phyloP scores from a whole-genome alignment of 495 filamentous ascomycete genomes.

The Lepidopterella palustris region DNA sequence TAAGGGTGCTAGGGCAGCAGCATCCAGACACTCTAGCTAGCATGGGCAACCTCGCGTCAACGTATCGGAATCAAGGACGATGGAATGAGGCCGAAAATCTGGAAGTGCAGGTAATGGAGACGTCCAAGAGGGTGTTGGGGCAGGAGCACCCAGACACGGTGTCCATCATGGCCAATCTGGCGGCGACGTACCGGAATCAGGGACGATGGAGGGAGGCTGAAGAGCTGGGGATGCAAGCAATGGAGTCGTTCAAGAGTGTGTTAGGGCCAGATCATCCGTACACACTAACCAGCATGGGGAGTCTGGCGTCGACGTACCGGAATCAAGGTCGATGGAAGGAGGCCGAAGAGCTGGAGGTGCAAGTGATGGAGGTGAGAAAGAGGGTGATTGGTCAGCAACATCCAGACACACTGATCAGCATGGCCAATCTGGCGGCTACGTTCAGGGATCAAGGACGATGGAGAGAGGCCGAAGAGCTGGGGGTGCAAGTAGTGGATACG shows the following conservation, averaged over 20 bases:
- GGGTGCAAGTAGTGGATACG: not conserved
- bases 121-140: not conserved
- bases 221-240: not conserved
- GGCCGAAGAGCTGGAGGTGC: not conserved
- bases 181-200: not conserved
- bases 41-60: not conserved
- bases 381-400: slow-evolving; percentile 14
- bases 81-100: slow-evolving; percentile 6
- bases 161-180: not conserved
- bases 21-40: slow-evolving; percentile 10
- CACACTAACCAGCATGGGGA: not conserved
- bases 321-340: not conserved
- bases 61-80: not conserved
- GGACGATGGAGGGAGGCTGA: slow-evolving; percentile 6
- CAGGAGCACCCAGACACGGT: slow-evolving; percentile 1
- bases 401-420: slow-evolving; percentile 5
- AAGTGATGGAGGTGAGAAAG: not conserved
- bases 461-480: not conserved
- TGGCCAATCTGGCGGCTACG: not conserved
- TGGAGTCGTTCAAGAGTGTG: not conserved
- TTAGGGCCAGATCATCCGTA: slow-evolving; percentile 4
- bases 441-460: not conserved
- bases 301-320: not conserved
- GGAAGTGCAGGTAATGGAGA: not conserved
- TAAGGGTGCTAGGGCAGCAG: slow-evolving; percentile 17